Base-by-base conservation (phyloP, 768 basidiomycete genomes). In the Psilocybe cubensis region DNA sequence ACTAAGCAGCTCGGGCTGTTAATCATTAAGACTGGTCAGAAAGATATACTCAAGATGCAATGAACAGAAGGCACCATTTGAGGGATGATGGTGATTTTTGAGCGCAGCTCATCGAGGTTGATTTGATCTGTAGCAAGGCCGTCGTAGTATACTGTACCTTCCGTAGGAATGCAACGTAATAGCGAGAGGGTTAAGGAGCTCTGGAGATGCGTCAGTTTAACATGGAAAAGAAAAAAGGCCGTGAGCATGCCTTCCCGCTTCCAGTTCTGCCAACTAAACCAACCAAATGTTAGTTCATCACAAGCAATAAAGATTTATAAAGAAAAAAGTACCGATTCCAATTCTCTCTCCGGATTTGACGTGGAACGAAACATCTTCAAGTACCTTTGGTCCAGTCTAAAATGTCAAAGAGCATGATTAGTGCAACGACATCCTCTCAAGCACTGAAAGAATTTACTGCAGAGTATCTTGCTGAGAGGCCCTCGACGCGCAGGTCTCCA, bases 391-490 rank as follows among this genome's bases (percentile, higher is more conserved):
- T 7, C 76, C 75, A 47, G 66, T 74, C 66, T 60, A n/a, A 23
- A 24, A 4, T 40, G 33, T 10, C 38, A 27, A 38, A 11, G 7
- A 21, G 25, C 11, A 28, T 9, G 24, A 21, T 3, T 11, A 23
- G 9, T 49, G 3, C 18, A 24, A 33, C 38, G 18, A 52, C 41
- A 23, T 52, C 33, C 20, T 47, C 24, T 6, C 24, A 28, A 6
- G n/a, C 20, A 27, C 28, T 47, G 46, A 28, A 9, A 27, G 18
- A 28, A 35, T 57, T 11, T 57, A 67, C 66, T 24, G 52, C 27
- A 75, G 84, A 81, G 66, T 88, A 88, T 35, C 75, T 72, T 18
- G 86, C 85, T 8, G 78, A 81, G 3, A 88, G 71, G 27, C 80
- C 79, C 49, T 86, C 80, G 1, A 84, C 81, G 3, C 73, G 70